phyloP scores from a whole-genome alignment of 2,329 filamentous ascomycete species.

The Ophiostoma quercus region DNA sequence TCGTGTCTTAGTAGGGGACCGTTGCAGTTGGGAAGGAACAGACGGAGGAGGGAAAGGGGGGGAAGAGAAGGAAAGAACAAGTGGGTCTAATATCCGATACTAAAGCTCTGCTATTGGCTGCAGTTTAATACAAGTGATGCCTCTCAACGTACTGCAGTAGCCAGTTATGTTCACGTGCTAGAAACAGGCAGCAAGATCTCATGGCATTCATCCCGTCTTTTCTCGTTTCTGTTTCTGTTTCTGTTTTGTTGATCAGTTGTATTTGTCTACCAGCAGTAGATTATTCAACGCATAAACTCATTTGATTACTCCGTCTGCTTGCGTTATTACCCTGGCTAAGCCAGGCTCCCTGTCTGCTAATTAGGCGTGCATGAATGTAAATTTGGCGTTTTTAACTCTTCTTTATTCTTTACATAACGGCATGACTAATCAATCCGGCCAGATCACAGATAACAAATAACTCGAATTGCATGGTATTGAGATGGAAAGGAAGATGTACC shows the following conservation, averaged over 20 bases:
- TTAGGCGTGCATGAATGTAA: background rate
- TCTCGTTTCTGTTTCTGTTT: background rate
- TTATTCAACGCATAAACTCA: background rate
- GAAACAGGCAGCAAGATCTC: background rate
- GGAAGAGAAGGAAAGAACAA: conserved; percentile 12
- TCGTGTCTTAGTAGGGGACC: conserved; percentile 1
- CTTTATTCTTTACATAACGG: too few relatives aligned
- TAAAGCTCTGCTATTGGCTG: background rate
- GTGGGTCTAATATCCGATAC: background rate
- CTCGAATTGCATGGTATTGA: background rate
- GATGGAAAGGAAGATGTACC: background rate
- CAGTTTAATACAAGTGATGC: too few relatives aligned
- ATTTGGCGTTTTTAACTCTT: background rate
- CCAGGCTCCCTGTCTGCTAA: background rate
- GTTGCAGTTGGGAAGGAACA: conserved; percentile 17
- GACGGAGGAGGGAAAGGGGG: conserved; percentile 6
- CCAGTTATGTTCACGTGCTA: background rate
- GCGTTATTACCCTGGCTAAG: background rate
- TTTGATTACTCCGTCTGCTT: background rate
- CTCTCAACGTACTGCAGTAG: too few relatives aligned
- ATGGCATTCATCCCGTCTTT: background rate
- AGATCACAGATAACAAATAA: background rate
- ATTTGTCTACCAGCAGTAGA: background rate
- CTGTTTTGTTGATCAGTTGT: background rate
- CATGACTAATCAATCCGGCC: too few relatives aligned